These are phyloP conservation scores for Spiraea crenata DNA, from an alignment of 331 rosid genomes.

Conservation along the genomic window DNA sequence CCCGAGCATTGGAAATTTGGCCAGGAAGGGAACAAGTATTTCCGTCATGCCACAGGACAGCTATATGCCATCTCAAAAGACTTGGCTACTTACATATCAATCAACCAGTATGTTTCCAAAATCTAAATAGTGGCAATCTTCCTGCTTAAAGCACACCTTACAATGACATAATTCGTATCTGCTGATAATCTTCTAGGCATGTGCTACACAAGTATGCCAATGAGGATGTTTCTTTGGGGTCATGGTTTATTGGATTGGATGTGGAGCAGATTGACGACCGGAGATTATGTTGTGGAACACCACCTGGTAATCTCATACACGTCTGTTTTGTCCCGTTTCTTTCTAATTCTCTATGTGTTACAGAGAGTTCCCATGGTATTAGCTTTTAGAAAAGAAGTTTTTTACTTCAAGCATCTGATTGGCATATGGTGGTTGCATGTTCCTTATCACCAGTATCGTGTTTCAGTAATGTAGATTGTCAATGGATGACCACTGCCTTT, in stretches of 20 bases:
- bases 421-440: not conserved
- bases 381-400: not conserved
- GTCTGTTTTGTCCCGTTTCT: not conserved
- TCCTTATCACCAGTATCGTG: not conserved
- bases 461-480: not conserved
- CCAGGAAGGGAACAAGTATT: conserved; percentile 58
- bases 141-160: not conserved
- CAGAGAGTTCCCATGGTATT: not conserved
- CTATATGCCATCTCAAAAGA: conserved; percentile 55
- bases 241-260: conserved; percentile 63
- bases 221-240: conserved; percentile 57
- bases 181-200: conserved; percentile 36
- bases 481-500: not conserved
- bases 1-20: conserved; percentile 67
- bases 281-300: conserved; percentile 65
- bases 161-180: not conserved
- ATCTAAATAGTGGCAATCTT: not conserved
- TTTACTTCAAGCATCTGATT: not conserved
- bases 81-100: conserved; percentile 50
- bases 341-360: too few relatives aligned
- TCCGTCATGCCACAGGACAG: conserved; percentile 68
- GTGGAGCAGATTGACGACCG: conserved; percentile 59
- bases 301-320: conserved; percentile 42
- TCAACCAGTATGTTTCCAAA: conserved; percentile 42
- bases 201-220: conserved; percentile 54